These are phyloP conservation scores for Escovopsis sp. DNA, from an alignment of 2,329 filamentous ascomycete genomes.

Conservation along the genomic window DNA sequence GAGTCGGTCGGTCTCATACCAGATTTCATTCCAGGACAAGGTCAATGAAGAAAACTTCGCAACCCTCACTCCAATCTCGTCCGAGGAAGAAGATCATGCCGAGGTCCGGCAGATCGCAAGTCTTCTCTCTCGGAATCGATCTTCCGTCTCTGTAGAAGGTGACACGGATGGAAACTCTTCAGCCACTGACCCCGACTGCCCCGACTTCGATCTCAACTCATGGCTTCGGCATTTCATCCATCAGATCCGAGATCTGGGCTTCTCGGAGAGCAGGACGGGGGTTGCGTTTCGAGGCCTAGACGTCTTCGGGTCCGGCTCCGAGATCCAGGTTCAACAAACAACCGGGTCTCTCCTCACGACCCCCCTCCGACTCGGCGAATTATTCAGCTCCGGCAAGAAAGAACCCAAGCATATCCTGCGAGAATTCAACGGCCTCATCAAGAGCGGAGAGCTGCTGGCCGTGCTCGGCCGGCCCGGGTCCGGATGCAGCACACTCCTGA, in stretches of 20 bases:
- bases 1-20: no score
- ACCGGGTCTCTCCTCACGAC: conserved; percentile 44
- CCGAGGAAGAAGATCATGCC: conserved; percentile 13
- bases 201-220: conserved; percentile 25
- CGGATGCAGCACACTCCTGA: conserved; percentile 50
- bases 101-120: conserved; percentile 27
- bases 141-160: conserved; percentile 7
- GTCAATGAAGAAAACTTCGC: no score
- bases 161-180: conserved; percentile 16
- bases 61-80: no score
- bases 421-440: conserved; percentile 48
- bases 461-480: conserved; percentile 53
- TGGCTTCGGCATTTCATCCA: conserved; percentile 26
- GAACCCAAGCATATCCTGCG: conserved; percentile 45
- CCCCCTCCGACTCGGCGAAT: conserved; percentile 42
- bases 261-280: conserved; percentile 39
- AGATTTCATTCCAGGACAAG: no score
- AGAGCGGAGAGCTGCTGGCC: conserved; percentile 51
- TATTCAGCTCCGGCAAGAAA: conserved; percentile 32
- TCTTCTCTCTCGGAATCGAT: conserved; percentile 21
- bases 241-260: conserved; percentile 37
- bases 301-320: conserved; percentile 51
- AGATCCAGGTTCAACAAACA: conserved; percentile 54
- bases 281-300: conserved; percentile 50
- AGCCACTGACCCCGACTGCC: conserved; percentile 22